Evolutionary conservation across 208 protist genomes (phyloP), one percentile per base, ranked within the genome.

Genomic region (Lotmaria passim): DNA sequence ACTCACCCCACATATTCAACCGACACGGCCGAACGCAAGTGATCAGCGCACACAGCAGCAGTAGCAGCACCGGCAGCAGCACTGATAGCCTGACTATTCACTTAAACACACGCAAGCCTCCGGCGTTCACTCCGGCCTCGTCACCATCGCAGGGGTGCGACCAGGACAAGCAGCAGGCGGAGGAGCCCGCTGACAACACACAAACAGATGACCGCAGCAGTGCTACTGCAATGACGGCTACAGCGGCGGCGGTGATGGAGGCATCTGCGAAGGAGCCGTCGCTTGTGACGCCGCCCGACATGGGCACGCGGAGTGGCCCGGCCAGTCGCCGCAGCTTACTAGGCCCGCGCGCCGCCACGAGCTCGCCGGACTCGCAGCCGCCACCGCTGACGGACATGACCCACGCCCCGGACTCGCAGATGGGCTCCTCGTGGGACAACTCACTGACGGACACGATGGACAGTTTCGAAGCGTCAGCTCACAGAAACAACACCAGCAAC

Each of bases 381-480:
- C 60, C 51, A 19, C 38, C 69, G 31, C 21, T 61, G 39, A 55
- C 52, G 15, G 60, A 75, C 39, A 36, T 68, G 36, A 68, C 69
- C 5, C 60, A 63, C 24, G 39, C 33, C 1, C 39, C 69, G 6
- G 46, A 31, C 7, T 50, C 69, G 23, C 26, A 41, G 60, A 7
- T 56, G 8, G 51, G 24, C 41, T 75, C 36, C 4, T 48, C 58
- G 23, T 56, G 51, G 55, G 69, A 62, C 14, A 68, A 43, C 39
- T 67, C 69, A 11, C 3, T 47, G 38, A 34, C 30, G 28, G 43
- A 58, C 41, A 50, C 19, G 7, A 23, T 41, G 15, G 62, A 33
- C 52, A 43, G 33, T 23, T 66, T 46, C 12, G 33, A 4, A 7
- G 46, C 15, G 6, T 66, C 60, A 15, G 33, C 17, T 1, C 28